Evolutionary conservation across 75 land plant species (phyloP).

Genomic region (Selaginella moellendorffii): DNA sequence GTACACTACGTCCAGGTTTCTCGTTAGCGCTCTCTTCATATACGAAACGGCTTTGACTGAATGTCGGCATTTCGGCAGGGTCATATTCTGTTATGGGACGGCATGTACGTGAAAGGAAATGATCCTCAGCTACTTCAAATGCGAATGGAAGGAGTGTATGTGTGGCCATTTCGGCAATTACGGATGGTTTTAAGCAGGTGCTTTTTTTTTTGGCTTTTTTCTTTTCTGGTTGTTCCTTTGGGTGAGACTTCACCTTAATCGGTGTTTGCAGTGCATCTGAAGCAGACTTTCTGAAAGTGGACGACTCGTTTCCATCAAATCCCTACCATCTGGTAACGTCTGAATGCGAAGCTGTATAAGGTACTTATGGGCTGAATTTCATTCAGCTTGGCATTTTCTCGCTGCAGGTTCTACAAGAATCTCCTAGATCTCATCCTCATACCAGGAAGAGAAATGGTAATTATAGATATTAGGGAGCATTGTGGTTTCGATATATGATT

Average conservation of each 20-base stretch:
- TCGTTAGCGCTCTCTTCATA: no score
- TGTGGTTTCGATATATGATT: no score
- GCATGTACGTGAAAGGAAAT: constrained; percentile 31
- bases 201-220: constrained; percentile 1
- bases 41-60: no score
- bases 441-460: constrained; percentile 46
- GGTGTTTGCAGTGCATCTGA: constrained; percentile 63
- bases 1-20: constrained; percentile 88
- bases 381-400: constrained; percentile 82
- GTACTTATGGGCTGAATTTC: constrained; percentile 3
- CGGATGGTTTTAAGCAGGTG: constrained; percentile 86
- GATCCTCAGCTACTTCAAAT: constrained; percentile 51
- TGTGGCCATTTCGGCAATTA: constrained; percentile 95
- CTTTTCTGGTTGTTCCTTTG: no score
- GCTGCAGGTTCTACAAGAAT: constrained; percentile 82
- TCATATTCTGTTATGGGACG: constrained; percentile 62
- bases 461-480: neutral
- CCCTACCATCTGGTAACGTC: constrained; percentile 82
- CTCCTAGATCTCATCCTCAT: constrained; percentile 28
- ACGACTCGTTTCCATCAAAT: constrained; percentile 56
- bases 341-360: neutral
- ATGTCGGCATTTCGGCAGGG: constrained; percentile 39
- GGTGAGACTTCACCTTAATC: no score
- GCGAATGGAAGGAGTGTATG: constrained; percentile 81
- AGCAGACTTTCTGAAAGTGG: constrained; percentile 43